Evolutionary conservation across 768 basidiomycete species (phyloP), one percentile per base, ranked within the genome.

Genomic region (Exidia glandulosa): DNA sequence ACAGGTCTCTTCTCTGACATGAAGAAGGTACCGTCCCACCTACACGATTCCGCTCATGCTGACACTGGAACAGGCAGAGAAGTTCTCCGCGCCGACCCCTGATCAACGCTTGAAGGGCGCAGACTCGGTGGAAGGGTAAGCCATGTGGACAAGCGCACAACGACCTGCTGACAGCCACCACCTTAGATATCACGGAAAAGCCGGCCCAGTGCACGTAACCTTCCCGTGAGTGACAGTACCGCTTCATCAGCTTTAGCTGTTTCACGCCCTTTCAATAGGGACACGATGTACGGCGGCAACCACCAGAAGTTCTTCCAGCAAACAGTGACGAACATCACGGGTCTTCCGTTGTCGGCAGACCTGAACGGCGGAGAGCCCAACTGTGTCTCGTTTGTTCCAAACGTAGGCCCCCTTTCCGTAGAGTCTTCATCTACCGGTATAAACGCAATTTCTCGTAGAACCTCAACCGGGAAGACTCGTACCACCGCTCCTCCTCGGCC

Each of bases 321-420:
- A 58, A 77, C 81, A 2, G 76, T 81, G 57, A 72, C 74, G 27
- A 72, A 72, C 48, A 63, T 80, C 12, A 81, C 79, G 7, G 80
- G 79, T 1, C 80, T 82, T 60, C 72, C 64, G 6, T 79, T 74
- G 58, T 77, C 61, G 65, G 71, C 72, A 34, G 82, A 84, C 66
- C 65, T 81, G 41, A 83, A 82, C 64, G 81, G 82, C 29, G 81
- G 82, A 1, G 75, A 73, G 14, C 77, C 80, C 6, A 81, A 82
- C 62, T 78, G 78, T 60, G 82, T 84, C 3, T 77, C 81, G 0
- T 77, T 81, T 62, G 80, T 80, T 6, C 82, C 82, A 3, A 66
- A 79, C 23, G 80, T 80, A n/a, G 19, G 54, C 13, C 19, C 7
- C 9, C 19, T 0, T 27, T 55, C 1, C 31, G n/a, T n/a, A n/a